Conservation (phyloP, 179 eudicot species). For the Monotropa hypopitys region DNA sequence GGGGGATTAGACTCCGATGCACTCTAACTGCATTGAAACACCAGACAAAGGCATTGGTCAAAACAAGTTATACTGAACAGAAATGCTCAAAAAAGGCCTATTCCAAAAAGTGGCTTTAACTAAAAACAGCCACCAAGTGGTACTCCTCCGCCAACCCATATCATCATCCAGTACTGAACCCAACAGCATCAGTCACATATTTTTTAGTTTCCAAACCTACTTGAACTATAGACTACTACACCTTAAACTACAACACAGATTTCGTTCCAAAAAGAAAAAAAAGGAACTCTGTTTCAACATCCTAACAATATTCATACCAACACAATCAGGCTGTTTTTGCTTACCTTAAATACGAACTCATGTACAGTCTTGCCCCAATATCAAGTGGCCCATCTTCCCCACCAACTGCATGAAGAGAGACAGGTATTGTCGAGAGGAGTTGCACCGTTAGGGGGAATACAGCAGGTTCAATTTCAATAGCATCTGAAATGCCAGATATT, state of each 20-base stretch:
- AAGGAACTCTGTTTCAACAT: background rate
- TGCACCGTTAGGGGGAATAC: slow-evolving; percentile 60
- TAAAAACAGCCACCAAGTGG: slow-evolving; percentile 19
- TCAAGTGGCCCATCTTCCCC: slow-evolving; percentile 83
- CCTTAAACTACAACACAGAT: slow-evolving; percentile 18
- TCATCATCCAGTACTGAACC: slow-evolving; percentile 2
- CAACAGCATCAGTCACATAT: background rate
- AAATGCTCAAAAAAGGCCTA: slow-evolving; percentile 23
- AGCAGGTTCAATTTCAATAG: slow-evolving; percentile 30
- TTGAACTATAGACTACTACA: slow-evolving; percentile 20
- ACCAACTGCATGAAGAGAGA: slow-evolving; percentile 73
- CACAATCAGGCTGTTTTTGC: background rate
- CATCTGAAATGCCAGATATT: slow-evolving; percentile 4
- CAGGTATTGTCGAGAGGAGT: slow-evolving; percentile 56
- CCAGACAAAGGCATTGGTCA: background rate
- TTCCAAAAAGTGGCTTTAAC: slow-evolving; percentile 21
- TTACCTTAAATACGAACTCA: slow-evolving; percentile 53
- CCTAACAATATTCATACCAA: background rate
- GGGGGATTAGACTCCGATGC: background rate
- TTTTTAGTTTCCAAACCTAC: background rate
- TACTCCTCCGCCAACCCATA: background rate
- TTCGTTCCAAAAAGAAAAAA: background rate
- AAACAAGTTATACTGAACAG: background rate
- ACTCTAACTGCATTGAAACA: background rate
- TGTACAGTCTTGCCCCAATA: slow-evolving; percentile 62